Conservation (phyloP, 2,329 filamentous ascomycete genomes). For the Diaporthe vaccinii region DNA sequence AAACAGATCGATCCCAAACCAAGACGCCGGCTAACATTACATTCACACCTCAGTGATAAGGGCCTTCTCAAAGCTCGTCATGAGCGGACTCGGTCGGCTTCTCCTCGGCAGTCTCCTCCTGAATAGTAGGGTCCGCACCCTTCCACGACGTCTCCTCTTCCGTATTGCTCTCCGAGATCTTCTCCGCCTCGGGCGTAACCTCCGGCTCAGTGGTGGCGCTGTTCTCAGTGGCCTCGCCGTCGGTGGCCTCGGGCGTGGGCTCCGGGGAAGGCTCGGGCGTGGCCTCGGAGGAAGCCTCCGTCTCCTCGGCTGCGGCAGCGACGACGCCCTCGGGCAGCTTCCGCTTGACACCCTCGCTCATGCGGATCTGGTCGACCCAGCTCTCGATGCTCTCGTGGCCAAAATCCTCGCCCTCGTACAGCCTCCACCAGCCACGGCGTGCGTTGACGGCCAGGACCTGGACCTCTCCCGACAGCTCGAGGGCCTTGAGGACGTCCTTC, state of each 20-base stretch:
- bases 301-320: conserved; percentile 54
- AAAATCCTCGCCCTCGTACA: conserved; percentile 72
- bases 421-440: conserved; percentile 88
- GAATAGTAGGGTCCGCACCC: conserved; percentile 48
- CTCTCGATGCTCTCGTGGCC: conserved; percentile 76
- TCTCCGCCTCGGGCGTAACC: conserved; percentile 38
- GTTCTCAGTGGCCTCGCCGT: conserved; percentile 42
- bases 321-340: conserved; percentile 76
- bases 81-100: conserved; percentile 37
- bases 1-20: conserved; percentile 28
- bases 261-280: conserved; percentile 58
- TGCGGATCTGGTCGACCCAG: conserved; percentile 92
- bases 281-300: conserved; percentile 53
- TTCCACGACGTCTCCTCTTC: conserved; percentile 48
- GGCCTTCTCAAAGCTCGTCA: conserved; percentile 38
- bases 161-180: conserved; percentile 35
- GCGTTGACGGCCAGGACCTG: conserved; percentile 88
- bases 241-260: conserved; percentile 46
- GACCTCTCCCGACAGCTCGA: conserved; percentile 72
- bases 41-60: conserved; percentile 4
- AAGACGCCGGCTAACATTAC: conserved; percentile 38
- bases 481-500: conserved; percentile 66
- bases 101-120: conserved; percentile 37
- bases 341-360: conserved; percentile 87
- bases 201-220: conserved; percentile 45